Base-by-base conservation (phyloP, 371 early-diverging fungal genomes). In the Mucor plumbeus region DNA sequence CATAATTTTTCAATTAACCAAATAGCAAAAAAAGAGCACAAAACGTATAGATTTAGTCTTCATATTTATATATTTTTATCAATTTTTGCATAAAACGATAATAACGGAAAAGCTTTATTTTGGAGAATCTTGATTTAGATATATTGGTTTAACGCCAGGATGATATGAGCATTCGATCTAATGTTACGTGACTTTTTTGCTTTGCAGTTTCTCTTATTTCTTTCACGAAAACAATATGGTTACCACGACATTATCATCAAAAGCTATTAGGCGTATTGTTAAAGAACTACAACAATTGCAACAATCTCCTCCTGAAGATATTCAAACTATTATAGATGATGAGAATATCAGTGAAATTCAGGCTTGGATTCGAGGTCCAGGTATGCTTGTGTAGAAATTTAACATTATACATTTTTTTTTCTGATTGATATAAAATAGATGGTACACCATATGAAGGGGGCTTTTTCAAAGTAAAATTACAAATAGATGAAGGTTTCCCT, bases 341-440 rank as follows among this genome's bases (percentile, higher is more conserved):
- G 90, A 88, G 39, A 78, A 88, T 56, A 60, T 97, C 15, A 79
- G 87, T 15, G 93, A 94, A 67, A 87, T 97, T 64, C 86, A 90
- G 61, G 95, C 94, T 3, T 88, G 89, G 86, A 90, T 97, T 35
- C 83, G 86, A n/a, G 96, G 97, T 0, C 94, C 96, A 68, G 93
- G 91, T 90, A 86, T 9, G 34, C 7, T 64, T 15, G 47, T 33
- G 17, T 19, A 36, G 26, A 26, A 26, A 26, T 26, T 26, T 3
- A 26, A 26, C 26, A 26, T 26, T 26, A 26, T 26, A 26, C 26
- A 26, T 26, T 21, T 38, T 26, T 31, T 6, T 21, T 15, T 54
- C 6, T n/a, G 44, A n/a, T 6, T 44, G 44, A 6, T 14, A 44
- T 7, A 8, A 21, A 21, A 35, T 67, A 82, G 85, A 81, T 35